Base-by-base conservation (phyloP, 140 eudicot genomes). In the Ambrosia hybrid region DNA sequence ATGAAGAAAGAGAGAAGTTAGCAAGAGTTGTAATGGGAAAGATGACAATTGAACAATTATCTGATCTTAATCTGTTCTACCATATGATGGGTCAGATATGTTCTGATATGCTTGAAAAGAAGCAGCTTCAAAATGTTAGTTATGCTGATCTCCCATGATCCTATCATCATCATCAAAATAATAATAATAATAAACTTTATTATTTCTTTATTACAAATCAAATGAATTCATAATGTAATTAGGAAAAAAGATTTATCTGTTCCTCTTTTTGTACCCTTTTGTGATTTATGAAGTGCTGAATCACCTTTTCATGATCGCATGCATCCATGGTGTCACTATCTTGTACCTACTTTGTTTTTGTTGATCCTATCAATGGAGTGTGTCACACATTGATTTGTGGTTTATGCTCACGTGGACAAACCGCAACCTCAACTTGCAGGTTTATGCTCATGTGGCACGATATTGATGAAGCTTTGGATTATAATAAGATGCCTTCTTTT, bases 1-100 rank as follows among this genome's bases (percentile, higher is more conserved):
- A 85, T 67, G 87, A 84, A 38, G 92, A 82, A 58, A 85, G 82
- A 52, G 96, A 85, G 72, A 85, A 70, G 66, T 51, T 89, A 16
- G 96, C 95, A 11, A 87, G 80, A 80, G 84, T 64, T 52, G 77
- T 85, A 39, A 89, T 92, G 83, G 95, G 81, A 69, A 92, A 87
- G 59, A 89, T 92, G 98, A 55, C 91, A 45, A 75, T 80, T 9
- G 98, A 89, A 57, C 95, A 92, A 48, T 56, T 92, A 45, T 83
- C 95, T 34, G 96, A 92, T 71, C 75, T 92, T 13, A 45, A 80
- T 85, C 56, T 92, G 12, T 92, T 92, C 45, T 92, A 92, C 72
- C 87, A 78, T 73, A 85, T 86, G 88, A 92, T 92, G 98, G 93
- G 85, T 5, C 72, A 84, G 66, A 76, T 89, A 41, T 87, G 92